Base-by-base conservation (phyloP, 257 asterid genomes). In the Solanum etuberosum region DNA sequence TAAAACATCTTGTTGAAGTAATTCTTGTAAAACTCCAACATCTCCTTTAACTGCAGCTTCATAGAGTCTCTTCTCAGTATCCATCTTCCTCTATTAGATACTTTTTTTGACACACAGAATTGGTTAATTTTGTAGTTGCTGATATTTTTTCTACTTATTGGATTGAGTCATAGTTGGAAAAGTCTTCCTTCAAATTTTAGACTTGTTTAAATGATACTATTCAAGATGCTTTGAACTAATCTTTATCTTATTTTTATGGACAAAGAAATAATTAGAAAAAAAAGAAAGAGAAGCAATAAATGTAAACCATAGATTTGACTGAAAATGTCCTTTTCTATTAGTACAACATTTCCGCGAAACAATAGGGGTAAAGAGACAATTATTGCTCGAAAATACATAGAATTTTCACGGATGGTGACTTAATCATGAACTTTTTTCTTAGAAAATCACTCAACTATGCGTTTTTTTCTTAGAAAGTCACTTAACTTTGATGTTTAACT, bases 21-120 rank as follows among this genome's bases (percentile, higher is more conserved):
- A 67, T 12, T 90, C 86, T 2, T 5, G 88, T 13, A 94, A 59
- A 32, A 35, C 31, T 18, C 0, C 10, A 14, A 46, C 85, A 42
- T 93, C 88, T 13, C 93, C 92, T 2, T 3, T 63, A 46, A 85
- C 86, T 84, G 94, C 94, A 31, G 92, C 91, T 3, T 91, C 92
- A 84, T 87, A 91, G 3, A 93, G 90, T 65, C 40, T 25, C 15
- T 84, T 90, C 87, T 90, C 94, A n/a, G 42, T 86, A 72, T 82
- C 61, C 59, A 34, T 78, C 25, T 48, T 13, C 43, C 78, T 34
- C 27, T 18, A 32, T 71, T 32, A 27, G 37, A 70, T 32, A 29
- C 6, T 29, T 29, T 29, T 8, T 67, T 68, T 31, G 0, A 70
- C 77, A 70, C 16, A 32, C 12, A 70, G 25, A 32, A 70, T 70